phyloP scores from a whole-genome alignment of 2,329 filamentous ascomycete genomes.

The Myotisia sp. region DNA sequence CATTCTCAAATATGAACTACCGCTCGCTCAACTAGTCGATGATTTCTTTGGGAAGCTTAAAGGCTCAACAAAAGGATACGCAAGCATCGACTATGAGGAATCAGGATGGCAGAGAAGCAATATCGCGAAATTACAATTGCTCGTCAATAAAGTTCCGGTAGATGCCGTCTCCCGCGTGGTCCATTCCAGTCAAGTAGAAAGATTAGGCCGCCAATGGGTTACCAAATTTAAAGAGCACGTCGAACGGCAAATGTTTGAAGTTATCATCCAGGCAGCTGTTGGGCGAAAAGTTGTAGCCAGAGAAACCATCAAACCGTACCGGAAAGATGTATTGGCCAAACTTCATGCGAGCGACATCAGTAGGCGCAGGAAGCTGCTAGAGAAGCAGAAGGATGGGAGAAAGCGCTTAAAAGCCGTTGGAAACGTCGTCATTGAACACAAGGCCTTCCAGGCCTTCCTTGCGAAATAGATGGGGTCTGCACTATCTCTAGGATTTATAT shows the following conservation, averaged over 20 bases:
- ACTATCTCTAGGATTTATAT: too few species aligned
- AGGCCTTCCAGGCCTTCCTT: conserved; percentile 87
- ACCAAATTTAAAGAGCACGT: conserved; percentile 95
- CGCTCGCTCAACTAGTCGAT: conserved; percentile 79
- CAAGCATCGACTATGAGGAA: conserved; percentile 92
- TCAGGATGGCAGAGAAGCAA: conserved; percentile 68
- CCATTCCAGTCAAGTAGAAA: conserved; percentile 65
- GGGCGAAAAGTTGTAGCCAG: conserved; percentile 72
- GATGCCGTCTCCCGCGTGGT: conserved; percentile 89
- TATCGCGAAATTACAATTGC: conserved; percentile 76
- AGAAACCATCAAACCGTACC: conserved; percentile 90
- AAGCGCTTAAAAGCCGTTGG: conserved; percentile 66
- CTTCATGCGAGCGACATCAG: conserved; percentile 81
- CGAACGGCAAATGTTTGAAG: conserved; percentile 91
- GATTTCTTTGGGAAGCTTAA: conserved; percentile 97
- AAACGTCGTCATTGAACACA: conserved; percentile 91
- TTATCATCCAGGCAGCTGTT: conserved; percentile 82
- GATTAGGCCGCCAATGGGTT: conserved; percentile 76
- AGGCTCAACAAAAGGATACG: conserved; percentile 84
- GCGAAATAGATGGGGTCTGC: conserved; percentile 50
- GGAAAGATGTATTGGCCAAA: conserved; percentile 89
- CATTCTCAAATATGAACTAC: conserved; percentile 83
- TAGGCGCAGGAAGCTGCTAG: conserved; percentile 69
- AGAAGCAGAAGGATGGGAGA: conserved; percentile 91
- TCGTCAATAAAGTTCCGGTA: conserved; percentile 86